These are phyloP conservation scores for Suillus americanus DNA, from an alignment of 768 basidiomycete genomes.

Conservation along the genomic window DNA sequence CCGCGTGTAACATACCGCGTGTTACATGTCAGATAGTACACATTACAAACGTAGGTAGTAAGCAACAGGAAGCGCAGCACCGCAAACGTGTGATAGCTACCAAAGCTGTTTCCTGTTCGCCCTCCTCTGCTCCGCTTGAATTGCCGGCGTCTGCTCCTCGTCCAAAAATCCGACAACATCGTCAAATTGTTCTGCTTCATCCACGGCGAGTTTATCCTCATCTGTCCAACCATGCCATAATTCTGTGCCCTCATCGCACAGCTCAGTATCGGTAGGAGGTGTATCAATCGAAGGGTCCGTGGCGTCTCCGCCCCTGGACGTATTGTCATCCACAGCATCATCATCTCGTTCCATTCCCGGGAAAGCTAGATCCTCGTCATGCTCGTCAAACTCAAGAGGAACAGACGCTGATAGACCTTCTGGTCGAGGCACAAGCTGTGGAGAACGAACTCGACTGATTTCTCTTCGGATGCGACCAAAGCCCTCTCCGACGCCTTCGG, in stretches of 20 bases:
- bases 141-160: slow-evolving; percentile 28
- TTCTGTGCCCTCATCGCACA: slow-evolving; percentile 17
- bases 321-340: slow-evolving; percentile 20
- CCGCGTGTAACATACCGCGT: background rate
- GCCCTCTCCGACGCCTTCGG: slow-evolving; percentile 59
- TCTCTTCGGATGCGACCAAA: slow-evolving; percentile 59
- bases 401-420: slow-evolving; percentile 30
- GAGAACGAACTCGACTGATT: slow-evolving; percentile 51
- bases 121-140: slow-evolving; percentile 15
- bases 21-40: slow-evolving; percentile 5
- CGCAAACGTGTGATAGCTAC: background rate
- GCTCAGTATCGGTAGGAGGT: slow-evolving; percentile 31
- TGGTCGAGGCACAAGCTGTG: slow-evolving; percentile 31
- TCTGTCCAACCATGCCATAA: slow-evolving; percentile 23
- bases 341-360: slow-evolving; percentile 21
- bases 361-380: slow-evolving; percentile 59
- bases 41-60: slow-evolving; percentile 1
- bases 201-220: slow-evolving; percentile 30
- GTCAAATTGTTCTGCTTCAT: slow-evolving; percentile 33
- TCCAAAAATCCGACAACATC: slow-evolving; percentile 34
- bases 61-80: slow-evolving; percentile 1
- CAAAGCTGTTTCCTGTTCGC: slow-evolving; percentile 9
- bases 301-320: slow-evolving; percentile 26
- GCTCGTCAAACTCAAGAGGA: slow-evolving; percentile 61
- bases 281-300: slow-evolving; percentile 37